Percentiles rank a stretch among this genome's conserved stretches.
phyloP scores from a whole-genome alignment of 768 basidiomycete genomes.

The Termitomyces sp. region DNA sequence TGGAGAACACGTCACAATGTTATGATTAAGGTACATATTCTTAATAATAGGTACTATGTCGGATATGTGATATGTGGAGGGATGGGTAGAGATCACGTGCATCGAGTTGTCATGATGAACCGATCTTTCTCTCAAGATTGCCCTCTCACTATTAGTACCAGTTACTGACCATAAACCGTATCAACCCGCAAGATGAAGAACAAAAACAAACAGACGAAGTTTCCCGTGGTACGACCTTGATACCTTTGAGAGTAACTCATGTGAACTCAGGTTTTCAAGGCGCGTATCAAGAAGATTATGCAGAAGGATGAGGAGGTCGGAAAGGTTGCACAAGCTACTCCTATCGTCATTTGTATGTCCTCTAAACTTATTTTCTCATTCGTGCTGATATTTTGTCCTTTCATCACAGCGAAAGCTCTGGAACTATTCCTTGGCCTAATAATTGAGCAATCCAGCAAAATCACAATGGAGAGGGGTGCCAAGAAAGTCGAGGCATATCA shows the following conservation, averaged over 20 bases:
- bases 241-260: neutral
- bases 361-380: neutral
- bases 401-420: constrained; percentile 75
- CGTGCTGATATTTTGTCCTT: neutral
- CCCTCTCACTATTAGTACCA: neutral
- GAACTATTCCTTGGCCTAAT: constrained; percentile 88
- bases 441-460: constrained; percentile 76
- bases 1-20: neutral
- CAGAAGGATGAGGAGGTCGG: constrained; percentile 99
- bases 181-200: constrained; percentile 59
- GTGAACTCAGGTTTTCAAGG: constrained; percentile 38
- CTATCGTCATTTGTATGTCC: constrained; percentile 89
- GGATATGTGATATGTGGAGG: neutral
- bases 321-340: constrained; percentile 95
- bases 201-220: constrained; percentile 88
- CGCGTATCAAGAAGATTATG: constrained; percentile 99
- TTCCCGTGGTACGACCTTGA: constrained; percentile 66
- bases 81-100: constrained; percentile 6
- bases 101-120: constrained; percentile 1
- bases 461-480: constrained; percentile 70
- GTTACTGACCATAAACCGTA: neutral
- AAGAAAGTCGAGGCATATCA: constrained; percentile 93
- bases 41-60: neutral
- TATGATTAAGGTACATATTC: neutral
- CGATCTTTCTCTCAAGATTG: neutral